phyloP scores from a whole-genome alignment of 2,329 filamentous ascomycete genomes.

The Ophiostoma ulmi region DNA sequence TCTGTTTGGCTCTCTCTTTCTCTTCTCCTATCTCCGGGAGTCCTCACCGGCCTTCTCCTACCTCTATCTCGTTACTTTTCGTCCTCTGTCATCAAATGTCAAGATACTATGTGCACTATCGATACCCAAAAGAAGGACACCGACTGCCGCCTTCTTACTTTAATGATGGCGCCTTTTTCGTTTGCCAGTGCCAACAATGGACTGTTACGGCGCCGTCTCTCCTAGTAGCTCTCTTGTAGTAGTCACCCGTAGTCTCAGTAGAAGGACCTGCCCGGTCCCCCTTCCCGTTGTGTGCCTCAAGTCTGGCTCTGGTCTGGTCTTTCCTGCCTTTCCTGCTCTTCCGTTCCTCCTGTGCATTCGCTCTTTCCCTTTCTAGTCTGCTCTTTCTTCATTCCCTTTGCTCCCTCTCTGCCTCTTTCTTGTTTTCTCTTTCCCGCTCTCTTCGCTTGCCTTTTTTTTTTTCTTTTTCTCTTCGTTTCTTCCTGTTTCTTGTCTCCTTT shows the following conservation, averaged over 20 bases:
- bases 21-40: neutral
- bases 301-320: neutral
- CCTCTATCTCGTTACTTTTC: neutral
- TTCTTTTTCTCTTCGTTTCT: slow-evolving; percentile 28
- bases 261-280: slow-evolving; percentile 17
- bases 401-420: slow-evolving; percentile 17
- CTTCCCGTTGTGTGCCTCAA: slow-evolving; percentile 17
- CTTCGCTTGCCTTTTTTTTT: slow-evolving; percentile 23
- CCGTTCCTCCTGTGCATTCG: neutral
- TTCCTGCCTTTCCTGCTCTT: neutral
- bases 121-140: neutral
- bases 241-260: slow-evolving; percentile 23
- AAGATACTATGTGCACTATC: neutral
- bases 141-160: slow-evolving; percentile 17
- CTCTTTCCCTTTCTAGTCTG: slow-evolving; percentile 16
- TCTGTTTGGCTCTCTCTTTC: too few species aligned
- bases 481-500: slow-evolving; percentile 26
- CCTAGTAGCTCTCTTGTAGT: slow-evolving; percentile 16
- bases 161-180: slow-evolving; percentile 12
- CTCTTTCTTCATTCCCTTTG: neutral
- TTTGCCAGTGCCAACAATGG: slow-evolving; percentile 8
- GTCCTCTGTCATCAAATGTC: neutral
- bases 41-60: neutral
- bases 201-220: slow-evolving; percentile 20
- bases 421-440: neutral